Evolutionary conservation across 495 filamentous ascomycete species (phyloP).

Genomic region (Penicillium taxi): DNA sequence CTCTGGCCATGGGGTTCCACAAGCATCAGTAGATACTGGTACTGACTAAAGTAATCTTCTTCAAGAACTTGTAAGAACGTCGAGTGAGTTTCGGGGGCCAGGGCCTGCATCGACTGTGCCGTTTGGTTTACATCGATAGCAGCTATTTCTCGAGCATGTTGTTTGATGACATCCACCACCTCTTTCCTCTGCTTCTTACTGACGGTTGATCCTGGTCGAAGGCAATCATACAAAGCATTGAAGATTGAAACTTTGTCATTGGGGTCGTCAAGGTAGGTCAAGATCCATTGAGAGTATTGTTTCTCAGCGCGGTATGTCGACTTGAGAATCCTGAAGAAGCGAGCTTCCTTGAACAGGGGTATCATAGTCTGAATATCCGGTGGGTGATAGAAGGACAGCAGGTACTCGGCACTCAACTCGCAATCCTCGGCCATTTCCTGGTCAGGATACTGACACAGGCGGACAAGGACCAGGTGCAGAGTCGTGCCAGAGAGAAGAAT

Average conservation of each 20-base stretch:
- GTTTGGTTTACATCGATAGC: conserved; percentile 59
- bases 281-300: conserved; percentile 68
- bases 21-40: conserved; percentile 67
- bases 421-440: conserved; percentile 84
- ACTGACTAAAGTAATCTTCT: conserved; percentile 57
- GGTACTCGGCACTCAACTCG: conserved; percentile 89
- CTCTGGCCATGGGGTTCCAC: conserved; percentile 55
- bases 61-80: conserved; percentile 57
- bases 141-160: conserved; percentile 60
- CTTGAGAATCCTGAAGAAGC: conserved; percentile 91
- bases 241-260: conserved; percentile 67
- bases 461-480: conserved; percentile 69
- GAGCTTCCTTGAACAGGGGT: conserved; percentile 67
- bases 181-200: conserved; percentile 68
- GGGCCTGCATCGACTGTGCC: conserved; percentile 59
- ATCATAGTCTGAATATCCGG: conserved; percentile 70
- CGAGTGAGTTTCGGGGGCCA: conserved; percentile 65
- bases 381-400: conserved; percentile 88
- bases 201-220: conserved; percentile 62
- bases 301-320: conserved; percentile 75
- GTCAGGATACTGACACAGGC: conserved; percentile 76
- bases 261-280: conserved; percentile 79
- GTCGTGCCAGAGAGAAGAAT: conserved; percentile 81
- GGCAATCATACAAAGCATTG: conserved; percentile 69
- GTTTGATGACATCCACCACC: conserved; percentile 61